Base-by-base conservation (phyloP, 441 rosid genomes). In the Pelargonium myrrhifolium region DNA sequence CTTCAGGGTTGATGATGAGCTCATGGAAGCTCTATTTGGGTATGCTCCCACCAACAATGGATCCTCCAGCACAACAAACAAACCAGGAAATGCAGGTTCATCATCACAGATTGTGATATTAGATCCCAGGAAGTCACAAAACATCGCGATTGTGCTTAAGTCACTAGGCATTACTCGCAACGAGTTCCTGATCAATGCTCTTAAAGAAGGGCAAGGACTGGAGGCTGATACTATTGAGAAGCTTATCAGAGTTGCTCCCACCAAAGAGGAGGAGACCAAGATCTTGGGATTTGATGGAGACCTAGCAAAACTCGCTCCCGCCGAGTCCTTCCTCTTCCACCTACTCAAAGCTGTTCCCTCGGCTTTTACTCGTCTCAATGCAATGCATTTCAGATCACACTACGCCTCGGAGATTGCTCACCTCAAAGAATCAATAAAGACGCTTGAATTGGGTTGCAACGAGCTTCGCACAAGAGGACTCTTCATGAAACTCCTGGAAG, bases 1-100 rank as follows among this genome's bases (percentile, higher is more conserved):
- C 1, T 64, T 64, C 82, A 93, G 99, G 81, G 75, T 89, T 76
- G 97, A 95, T 76, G 89, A 81, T 66, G 93, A 90, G 75, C 82
- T 90, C 22, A 92, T 92, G 99, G 96, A 92, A 65, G 97, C 99
- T 12, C 87, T 95, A 1, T 95, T 95, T 66, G 98, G 99, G 63
- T 86, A 74, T 37, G 96, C 87, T 3, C 97, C 93, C 9, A 82
- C 82, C 1, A 86, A 83, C 22, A 70, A 69, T 74, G 87, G 74
- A 75, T 77, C 92, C 18, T 86, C 94, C 3, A 71, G 64, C 40
- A 17, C 80, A 3, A 60, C 66, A 3, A 71, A 68, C n/a, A n/a
- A n/a, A 26, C 66, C 76, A 14, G 43, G 65, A 4, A 68, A 51
- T 72, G 64, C 74, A 14, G 66, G 64, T 63, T n/a, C 78, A 45